A percentile compares a stretch with the other conserved stretches of the same genome.
Evolutionary conservation across 768 basidiomycete genomes (phyloP).

Genomic region (Leccinum incarnatum): DNA sequence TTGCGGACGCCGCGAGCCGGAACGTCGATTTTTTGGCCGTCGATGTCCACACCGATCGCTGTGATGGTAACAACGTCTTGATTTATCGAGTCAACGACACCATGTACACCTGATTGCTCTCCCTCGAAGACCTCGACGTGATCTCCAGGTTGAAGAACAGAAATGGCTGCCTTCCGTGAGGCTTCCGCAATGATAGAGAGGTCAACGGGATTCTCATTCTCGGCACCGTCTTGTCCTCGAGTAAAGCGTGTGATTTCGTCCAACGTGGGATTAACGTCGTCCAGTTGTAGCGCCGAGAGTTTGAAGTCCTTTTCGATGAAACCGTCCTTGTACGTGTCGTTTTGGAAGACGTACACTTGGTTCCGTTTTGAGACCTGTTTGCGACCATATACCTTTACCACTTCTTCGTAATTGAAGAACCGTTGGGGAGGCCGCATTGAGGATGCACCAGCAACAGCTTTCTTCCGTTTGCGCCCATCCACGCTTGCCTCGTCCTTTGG

Average conservation of each 20-base stretch:
- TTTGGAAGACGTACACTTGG: slow-evolving; percentile 80
- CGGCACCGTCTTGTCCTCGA: slow-evolving; percentile 66
- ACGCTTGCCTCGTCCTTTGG: slow-evolving; percentile 76
- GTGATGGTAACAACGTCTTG: slow-evolving; percentile 85
- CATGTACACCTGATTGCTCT: slow-evolving; percentile 90
- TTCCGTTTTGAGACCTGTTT: slow-evolving; percentile 73
- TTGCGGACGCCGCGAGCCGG: slow-evolving; percentile 89
- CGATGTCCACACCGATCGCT: slow-evolving; percentile 77
- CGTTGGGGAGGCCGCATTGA: slow-evolving; percentile 86
- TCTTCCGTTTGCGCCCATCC: slow-evolving; percentile 78
- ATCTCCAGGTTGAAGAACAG: slow-evolving; percentile 95
- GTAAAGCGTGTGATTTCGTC: slow-evolving; percentile 95
- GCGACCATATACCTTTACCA: slow-evolving; percentile 79
- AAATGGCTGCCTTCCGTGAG: slow-evolving; percentile 85
- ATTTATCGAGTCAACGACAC: slow-evolving; percentile 85
- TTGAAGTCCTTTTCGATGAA: slow-evolving; percentile 97
- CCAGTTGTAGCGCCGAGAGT: slow-evolving; percentile 68
- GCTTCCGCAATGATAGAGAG: slow-evolving; percentile 91
- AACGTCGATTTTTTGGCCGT: slow-evolving; percentile 82
- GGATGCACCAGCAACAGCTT: slow-evolving; percentile 44
- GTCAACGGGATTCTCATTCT: slow-evolving; percentile 71
- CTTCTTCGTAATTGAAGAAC: slow-evolving; percentile 93
- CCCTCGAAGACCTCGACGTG: slow-evolving; percentile 97
- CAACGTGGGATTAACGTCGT: slow-evolving; percentile 91
- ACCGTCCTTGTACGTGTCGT: slow-evolving; percentile 92